Base-by-base conservation (phyloP, 768 basidiomycete genomes). In the Neoboletus subvelutipes region DNA sequence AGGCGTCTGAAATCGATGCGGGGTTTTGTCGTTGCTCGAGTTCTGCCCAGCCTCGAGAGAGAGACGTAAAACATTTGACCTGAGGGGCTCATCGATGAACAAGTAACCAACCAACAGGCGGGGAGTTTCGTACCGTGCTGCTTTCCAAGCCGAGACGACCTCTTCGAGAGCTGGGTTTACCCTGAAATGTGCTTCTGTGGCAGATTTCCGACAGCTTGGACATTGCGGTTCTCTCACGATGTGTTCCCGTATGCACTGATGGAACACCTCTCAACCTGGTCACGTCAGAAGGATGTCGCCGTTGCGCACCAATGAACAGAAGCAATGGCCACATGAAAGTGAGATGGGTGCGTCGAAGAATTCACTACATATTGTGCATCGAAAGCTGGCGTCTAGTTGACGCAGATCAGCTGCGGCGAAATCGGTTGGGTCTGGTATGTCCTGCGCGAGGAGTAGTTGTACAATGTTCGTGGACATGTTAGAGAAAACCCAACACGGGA, bases 331-430 rank as follows among this genome's bases (percentile, higher is more conserved):
- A 66, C 92, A 93, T 6, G 70, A 69, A 5, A 93, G 78, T 3
- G 83, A 83, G 28, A 93, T 85, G 5, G 92, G 92, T 0, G 80
- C 90, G 50, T 81, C 81, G 64, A 83, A 89, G 34, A 86, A 76
- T 57, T 92, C 88, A 39, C 84, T 78, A 67, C 92, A 94, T 53
- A 94, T 91, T 28, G 80, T 78, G 63, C 92, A 94, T 17, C 88
- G 79, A 57, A 89, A 73, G 11, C 86, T 78, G 20, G 78, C 68
- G 62, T 94, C 92, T 18, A 93, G 70, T 29, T 75, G 73, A 26
- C 81, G 77, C 13, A 94, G 74, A n/a, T 83, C 82, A 15, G 82
- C 77, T 4, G 67, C 68, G 0, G 86, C 80, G 60, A 92, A 92
- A 66, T 92, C 90, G 12, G 83, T 83, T 0, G 89, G 86, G 57